Evolutionary conservation across 2,329 filamentous ascomycete genomes (phyloP).

Genomic region (Chaetomium sp.): DNA sequence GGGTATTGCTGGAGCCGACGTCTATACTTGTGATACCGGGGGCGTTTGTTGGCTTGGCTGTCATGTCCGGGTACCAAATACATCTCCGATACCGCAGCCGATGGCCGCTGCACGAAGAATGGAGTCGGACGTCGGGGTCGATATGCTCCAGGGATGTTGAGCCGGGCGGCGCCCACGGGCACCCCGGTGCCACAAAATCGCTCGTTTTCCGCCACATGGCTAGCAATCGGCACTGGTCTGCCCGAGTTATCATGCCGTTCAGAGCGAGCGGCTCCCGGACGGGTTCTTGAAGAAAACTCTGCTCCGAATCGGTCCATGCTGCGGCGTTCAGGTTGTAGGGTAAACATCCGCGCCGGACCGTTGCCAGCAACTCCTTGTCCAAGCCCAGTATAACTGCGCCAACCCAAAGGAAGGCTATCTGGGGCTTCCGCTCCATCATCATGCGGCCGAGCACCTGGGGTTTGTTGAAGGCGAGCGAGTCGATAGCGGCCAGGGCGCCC

Average conservation of each 20-base stretch:
- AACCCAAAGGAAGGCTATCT: neutral
- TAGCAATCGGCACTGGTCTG: slow-evolving; percentile 5
- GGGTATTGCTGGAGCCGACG: neutral
- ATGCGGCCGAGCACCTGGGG: neutral
- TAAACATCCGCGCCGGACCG: neutral
- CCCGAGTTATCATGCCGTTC: neutral
- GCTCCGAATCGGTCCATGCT: neutral
- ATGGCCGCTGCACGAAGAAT: neutral
- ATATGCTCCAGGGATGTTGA: neutral
- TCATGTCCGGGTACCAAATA: neutral
- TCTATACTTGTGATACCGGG: neutral
- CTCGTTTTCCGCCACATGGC: neutral
- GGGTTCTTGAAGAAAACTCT: neutral
- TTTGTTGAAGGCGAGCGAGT: neutral
- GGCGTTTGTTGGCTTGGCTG: neutral
- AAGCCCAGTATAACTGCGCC: neutral
- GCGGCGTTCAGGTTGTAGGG: neutral
- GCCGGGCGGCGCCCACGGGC: neutral
- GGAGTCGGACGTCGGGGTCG: neutral
- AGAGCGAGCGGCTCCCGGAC: neutral
- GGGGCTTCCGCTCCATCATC: neutral
- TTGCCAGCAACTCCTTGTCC: neutral
- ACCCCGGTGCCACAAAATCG: neutral
- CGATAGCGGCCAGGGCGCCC: neutral
- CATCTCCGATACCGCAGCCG: neutral